Evolutionary conservation across 768 basidiomycete genomes (phyloP).

Genomic region (Rhodosporidiobolus odoratus): DNA sequence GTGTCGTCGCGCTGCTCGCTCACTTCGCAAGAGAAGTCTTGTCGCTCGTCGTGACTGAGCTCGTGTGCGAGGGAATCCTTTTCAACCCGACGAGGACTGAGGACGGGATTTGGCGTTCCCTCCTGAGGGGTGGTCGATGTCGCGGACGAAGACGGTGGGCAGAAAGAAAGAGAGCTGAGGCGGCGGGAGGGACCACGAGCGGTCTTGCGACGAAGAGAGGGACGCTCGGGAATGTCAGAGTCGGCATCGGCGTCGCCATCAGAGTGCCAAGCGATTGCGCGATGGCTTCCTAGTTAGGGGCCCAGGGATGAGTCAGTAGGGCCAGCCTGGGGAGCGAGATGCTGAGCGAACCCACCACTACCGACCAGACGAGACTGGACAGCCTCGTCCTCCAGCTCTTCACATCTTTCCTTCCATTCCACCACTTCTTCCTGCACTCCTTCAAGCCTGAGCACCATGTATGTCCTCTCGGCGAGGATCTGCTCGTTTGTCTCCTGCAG

Average conservation of each 20-base stretch:
- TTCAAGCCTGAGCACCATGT: conserved; percentile 26
- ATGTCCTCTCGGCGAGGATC: conserved; percentile 27
- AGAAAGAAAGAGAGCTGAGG: background rate
- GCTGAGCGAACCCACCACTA: conserved; percentile 13
- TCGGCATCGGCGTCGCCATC: conserved; percentile 7
- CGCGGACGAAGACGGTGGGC: background rate
- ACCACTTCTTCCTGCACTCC: conserved; percentile 20
- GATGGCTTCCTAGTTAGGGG: background rate
- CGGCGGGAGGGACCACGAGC: background rate
- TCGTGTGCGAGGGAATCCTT: too few relatives aligned
- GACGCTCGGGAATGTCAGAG: background rate
- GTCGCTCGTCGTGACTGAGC: too few relatives aligned
- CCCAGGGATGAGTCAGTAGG: background rate
- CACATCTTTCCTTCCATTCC: conserved; percentile 28
- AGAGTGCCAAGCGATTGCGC: conserved; percentile 24
- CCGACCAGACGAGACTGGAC: background rate
- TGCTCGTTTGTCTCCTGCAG: conserved; percentile 33
- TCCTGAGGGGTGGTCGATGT: background rate
- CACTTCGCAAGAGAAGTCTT: too few relatives aligned
- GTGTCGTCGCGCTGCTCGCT: too few relatives aligned
- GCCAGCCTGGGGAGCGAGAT: background rate
- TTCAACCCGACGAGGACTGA: too few relatives aligned
- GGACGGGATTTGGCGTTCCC: too few relatives aligned
- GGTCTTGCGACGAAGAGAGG: background rate
- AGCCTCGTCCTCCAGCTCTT: conserved; percentile 21